A percentile compares a stretch with the other conserved stretches of the same genome.
Evolutionary conservation across 2,329 filamentous ascomycete genomes (phyloP).

Genomic region (Claviceps spartinae): DNA sequence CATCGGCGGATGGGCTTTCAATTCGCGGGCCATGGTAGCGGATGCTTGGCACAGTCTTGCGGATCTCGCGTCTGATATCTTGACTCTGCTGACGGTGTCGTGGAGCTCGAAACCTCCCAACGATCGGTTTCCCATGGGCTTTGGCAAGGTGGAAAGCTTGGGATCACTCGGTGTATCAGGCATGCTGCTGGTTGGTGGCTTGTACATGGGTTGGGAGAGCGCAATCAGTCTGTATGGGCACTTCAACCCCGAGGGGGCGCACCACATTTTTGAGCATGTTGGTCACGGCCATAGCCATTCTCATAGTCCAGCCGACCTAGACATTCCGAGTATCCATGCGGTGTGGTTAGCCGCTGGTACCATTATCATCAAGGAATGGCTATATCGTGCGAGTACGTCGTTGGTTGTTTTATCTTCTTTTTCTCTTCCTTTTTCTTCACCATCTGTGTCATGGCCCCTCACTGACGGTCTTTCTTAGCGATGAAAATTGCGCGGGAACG

Average conservation of each 20-base stretch:
- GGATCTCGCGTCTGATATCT: slow-evolving; percentile 86
- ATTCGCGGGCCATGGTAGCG: slow-evolving; percentile 83
- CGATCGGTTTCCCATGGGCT: slow-evolving; percentile 73
- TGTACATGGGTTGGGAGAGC: slow-evolving; percentile 82
- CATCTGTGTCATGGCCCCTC: not conserved
- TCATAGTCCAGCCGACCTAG: slow-evolving; percentile 31
- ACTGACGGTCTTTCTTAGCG: slow-evolving; percentile 34
- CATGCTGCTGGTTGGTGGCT: slow-evolving; percentile 74
- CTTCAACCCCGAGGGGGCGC: slow-evolving; percentile 55
- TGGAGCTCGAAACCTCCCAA: slow-evolving; percentile 82
- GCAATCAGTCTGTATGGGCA: slow-evolving; percentile 54
- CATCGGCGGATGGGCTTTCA: slow-evolving; percentile 82
- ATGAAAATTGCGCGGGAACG: slow-evolving; percentile 93
- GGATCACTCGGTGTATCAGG: slow-evolving; percentile 87
- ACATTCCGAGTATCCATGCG: slow-evolving; percentile 74
- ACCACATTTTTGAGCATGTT: slow-evolving; percentile 48
- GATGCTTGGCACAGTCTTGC: slow-evolving; percentile 94
- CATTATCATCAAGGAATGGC: slow-evolving; percentile 88
- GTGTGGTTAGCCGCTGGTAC: slow-evolving; percentile 88
- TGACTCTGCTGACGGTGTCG: slow-evolving; percentile 87
- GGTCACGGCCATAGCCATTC: slow-evolving; percentile 54
- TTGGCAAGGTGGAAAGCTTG: slow-evolving; percentile 94
- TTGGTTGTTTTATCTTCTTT: not conserved
- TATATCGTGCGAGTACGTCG: slow-evolving; percentile 87
- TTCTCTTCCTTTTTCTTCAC: not conserved